Evolutionary conservation across 1,284 basidiomycete species (phyloP).

Genomic region (Sphagnurus paluster): DNA sequence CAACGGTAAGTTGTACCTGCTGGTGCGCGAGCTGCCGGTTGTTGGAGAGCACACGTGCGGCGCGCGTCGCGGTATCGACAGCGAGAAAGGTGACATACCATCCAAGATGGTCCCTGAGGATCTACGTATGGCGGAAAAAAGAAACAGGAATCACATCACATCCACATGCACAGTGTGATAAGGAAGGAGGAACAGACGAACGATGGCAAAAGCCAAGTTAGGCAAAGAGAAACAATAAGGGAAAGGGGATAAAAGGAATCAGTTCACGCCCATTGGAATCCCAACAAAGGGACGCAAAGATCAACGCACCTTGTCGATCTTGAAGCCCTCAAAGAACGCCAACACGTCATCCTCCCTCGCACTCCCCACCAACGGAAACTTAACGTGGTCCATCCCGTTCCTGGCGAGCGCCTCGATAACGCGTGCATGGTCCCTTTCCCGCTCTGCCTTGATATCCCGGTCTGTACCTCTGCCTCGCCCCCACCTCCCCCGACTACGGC

Average conservation of each 20-base stretch:
- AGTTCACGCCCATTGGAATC: neutral
- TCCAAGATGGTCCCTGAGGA: slow-evolving; percentile 63
- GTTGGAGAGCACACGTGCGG: slow-evolving; percentile 54
- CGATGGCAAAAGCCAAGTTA: neutral
- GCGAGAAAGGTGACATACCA: slow-evolving; percentile 73
- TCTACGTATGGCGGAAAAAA: slow-evolving; percentile 32
- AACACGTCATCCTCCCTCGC: slow-evolving; percentile 64
- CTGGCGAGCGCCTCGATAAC: slow-evolving; percentile 56
- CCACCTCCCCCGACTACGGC: slow-evolving; percentile 7
- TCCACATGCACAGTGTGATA: slow-evolving; percentile 2
- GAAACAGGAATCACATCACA: no score
- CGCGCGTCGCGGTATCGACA: slow-evolving; percentile 59
- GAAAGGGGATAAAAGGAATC: slow-evolving; percentile 7
- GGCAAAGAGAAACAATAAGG: slow-evolving; percentile 7
- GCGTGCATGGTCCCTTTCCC: slow-evolving; percentile 35
- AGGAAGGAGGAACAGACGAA: slow-evolving; percentile 5
- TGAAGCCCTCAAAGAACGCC: slow-evolving; percentile 61
- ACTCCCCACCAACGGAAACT: slow-evolving; percentile 47
- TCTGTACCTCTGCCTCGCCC: slow-evolving; percentile 6
- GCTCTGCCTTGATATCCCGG: slow-evolving; percentile 11
- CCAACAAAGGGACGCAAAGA: neutral
- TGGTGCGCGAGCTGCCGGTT: slow-evolving; percentile 56
- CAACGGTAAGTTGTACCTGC: slow-evolving; percentile 56
- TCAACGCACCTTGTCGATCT: slow-evolving; percentile 61
- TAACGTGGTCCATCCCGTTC: slow-evolving; percentile 67